Base-by-base conservation (phyloP, 495 filamentous ascomycete species). In the Lentithecium fluviatile region DNA sequence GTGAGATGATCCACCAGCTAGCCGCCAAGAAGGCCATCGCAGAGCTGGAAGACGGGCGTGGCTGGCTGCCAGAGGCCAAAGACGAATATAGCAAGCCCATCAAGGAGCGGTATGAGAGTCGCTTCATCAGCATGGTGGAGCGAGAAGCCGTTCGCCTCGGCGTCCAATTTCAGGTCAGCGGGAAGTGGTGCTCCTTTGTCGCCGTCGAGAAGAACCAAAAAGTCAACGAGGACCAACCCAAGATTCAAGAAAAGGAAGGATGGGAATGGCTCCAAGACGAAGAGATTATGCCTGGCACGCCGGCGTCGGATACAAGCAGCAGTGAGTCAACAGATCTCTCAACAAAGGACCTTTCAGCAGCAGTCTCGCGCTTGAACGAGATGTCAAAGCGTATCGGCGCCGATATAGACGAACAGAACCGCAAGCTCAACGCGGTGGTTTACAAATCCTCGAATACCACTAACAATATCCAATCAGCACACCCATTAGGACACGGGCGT, bases 151-250 rank as follows among this genome's bases (percentile, higher is more conserved):
- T 87, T 2, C 69, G 80, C 0, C 73, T 90, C 0, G 87, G 87
- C 0, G 77, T 83, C 36, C 73, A 78, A 24, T 90, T 81, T 62
- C 84, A 86, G 48, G 79, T 90, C 15, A 82, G 79, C 3, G 81
- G 85, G 0, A 88, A 84, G 65, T 86, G 82, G 79, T 86, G 83
- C 62, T 85, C 82, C 0, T 91, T 90, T 55, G 84, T 90, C 3
- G 87, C 88, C 5, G 76, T 88, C 12, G 77, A 85, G 62, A 67
- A 70, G 15, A 62, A 69, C n/a, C 43, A 49, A 12, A 37, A 55
- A 15, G 1, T 45, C 29, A 32, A 4, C 10, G 29, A 32, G 3
- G 29, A 32, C 29, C 29, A 32, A 23, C 20, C 13, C 23, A 20
- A 25, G 6, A 45, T 60, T 29, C 34, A 56, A 32, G 54, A 65